Evolutionary conservation across 2,329 filamentous ascomycete species (phyloP), one percentile per base, ranked within the genome.

Genomic region (Alternaria triticimaculans): DNA sequence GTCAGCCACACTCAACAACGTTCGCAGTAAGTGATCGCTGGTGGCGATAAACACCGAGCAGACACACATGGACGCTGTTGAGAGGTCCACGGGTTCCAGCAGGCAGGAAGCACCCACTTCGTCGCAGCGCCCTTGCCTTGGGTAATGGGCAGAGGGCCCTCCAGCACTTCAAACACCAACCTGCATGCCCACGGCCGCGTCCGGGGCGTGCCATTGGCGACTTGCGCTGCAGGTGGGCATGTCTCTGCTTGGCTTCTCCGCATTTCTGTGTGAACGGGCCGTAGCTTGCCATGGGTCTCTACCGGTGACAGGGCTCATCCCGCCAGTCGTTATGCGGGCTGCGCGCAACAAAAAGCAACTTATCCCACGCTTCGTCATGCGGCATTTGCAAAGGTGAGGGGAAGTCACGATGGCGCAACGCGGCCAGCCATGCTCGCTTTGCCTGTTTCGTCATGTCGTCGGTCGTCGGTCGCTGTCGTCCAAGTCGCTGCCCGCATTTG

Each of bases 341-440:
- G 68, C 63, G 61, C 57, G 64, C 60, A 66, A 48, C 30, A 55
- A 64, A 68, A 69, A 63, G 55, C 66, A 70, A 56, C 23, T 23
- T 6, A 51, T 66, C 65, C 66, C 69, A 68, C 68, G 61, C 63
- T 57, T 67, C 67, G 65, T 72, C 69, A 74, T 69, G 62, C 62
- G 51, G 60, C 63, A 45, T 62, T 57, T 58, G 48, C 49, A 45
- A 60, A 62, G 37, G 45, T 30, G 30, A 50, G 63, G 63, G 49
- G 63, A 66, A 45, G 53, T 62, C 55, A 59, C 58, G 58, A 69
- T 72, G 66, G 70, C 71, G 70, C 65, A 71, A 72, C 68, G 54
- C 53, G 23, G 37, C 55, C 41, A 30, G 49, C 60, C 44, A 64
- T 53, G 53, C 44, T 26, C 46, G 21, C 23, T 23, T 23, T 18